Percentiles rank a stretch among this genome's conserved stretches.
Conservation (phyloP, 345 rosid genomes). For the Rhodomyrtus tomentosa region DNA sequence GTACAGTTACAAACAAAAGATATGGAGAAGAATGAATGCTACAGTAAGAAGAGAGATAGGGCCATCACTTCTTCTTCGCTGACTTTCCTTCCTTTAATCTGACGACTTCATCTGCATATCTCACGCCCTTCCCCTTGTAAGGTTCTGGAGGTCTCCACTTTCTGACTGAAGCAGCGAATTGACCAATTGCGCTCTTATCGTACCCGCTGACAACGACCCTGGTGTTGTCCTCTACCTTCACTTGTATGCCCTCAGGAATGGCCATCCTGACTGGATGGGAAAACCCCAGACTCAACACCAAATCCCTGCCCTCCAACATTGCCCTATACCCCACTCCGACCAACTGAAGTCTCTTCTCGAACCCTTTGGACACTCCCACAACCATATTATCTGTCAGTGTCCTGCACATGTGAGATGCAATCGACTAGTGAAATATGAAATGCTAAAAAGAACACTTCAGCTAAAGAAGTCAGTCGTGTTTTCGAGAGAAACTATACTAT, state of each 20-base stretch:
- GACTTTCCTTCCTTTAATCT: conserved; percentile 94
- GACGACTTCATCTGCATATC: conserved; percentile 67
- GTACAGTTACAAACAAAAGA: neutral
- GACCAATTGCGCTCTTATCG: conserved; percentile 62
- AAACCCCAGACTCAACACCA: conserved; percentile 81
- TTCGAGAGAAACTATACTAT: neutral
- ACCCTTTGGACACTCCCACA: conserved; percentile 94
- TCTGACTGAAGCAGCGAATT: conserved; percentile 83
- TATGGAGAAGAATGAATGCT: neutral
- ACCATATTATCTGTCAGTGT: conserved; percentile 93
- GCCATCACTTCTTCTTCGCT: conserved; percentile 72
- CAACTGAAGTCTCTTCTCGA: conserved; percentile 82
- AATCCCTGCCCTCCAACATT: conserved; percentile 57
- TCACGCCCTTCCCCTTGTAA: conserved; percentile 95
- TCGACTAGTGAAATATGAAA: neutral
- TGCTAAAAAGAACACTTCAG: neutral
- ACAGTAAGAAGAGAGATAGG: neutral
- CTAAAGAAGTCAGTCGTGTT: neutral
- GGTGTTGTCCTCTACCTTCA: conserved; percentile 85
- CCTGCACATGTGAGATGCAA: conserved; percentile 15
- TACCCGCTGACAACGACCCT: conserved; percentile 64
- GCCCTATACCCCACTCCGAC: conserved; percentile 95
- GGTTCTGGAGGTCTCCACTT: conserved; percentile 99
- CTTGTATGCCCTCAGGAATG: conserved; percentile 58
- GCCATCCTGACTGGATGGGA: conserved; percentile 89